A percentile compares a stretch with the other conserved stretches of the same genome.
phyloP scores from a whole-genome alignment of 2,329 filamentous ascomycete genomes.

The Albophoma yamanashiensis region DNA sequence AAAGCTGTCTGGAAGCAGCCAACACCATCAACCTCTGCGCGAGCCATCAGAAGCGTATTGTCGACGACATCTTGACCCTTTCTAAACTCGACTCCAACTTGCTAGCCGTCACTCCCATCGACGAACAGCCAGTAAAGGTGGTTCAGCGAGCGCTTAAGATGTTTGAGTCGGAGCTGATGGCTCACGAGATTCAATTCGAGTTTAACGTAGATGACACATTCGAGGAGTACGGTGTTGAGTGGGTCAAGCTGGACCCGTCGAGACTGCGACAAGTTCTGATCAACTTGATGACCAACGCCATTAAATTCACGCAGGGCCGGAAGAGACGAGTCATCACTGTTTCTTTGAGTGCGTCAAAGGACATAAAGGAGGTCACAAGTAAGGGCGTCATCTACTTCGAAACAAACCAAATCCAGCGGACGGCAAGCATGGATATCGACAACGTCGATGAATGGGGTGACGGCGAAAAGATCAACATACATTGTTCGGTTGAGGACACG shows the following conservation, averaged over 20 bases:
- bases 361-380: constrained; percentile 30
- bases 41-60: constrained; percentile 65
- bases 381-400: constrained; percentile 36
- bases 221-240: constrained; percentile 51
- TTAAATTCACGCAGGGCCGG: constrained; percentile 54
- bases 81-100: constrained; percentile 63
- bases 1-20: constrained; percentile 59
- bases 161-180: constrained; percentile 66
- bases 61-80: constrained; percentile 56
- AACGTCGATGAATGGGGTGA: constrained; percentile 57
- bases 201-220: constrained; percentile 61
- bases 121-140: constrained; percentile 57
- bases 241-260: constrained; percentile 67
- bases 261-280: constrained; percentile 65
- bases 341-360: constrained; percentile 50
- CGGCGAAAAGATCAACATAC: constrained; percentile 60
- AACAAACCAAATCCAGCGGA: constrained; percentile 26
- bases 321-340: constrained; percentile 50
- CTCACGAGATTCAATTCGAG: constrained; percentile 60
- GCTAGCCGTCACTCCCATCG: constrained; percentile 58
- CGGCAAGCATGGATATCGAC: constrained; percentile 28
- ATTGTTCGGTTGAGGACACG: constrained; percentile 63
- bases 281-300: constrained; percentile 60
- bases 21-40: constrained; percentile 73
- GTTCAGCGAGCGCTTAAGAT: constrained; percentile 64